These are phyloP conservation scores for Zygnema circumcarinatum DNA, from an alignment of 139 green algal species.

Conservation along the genomic window DNA sequence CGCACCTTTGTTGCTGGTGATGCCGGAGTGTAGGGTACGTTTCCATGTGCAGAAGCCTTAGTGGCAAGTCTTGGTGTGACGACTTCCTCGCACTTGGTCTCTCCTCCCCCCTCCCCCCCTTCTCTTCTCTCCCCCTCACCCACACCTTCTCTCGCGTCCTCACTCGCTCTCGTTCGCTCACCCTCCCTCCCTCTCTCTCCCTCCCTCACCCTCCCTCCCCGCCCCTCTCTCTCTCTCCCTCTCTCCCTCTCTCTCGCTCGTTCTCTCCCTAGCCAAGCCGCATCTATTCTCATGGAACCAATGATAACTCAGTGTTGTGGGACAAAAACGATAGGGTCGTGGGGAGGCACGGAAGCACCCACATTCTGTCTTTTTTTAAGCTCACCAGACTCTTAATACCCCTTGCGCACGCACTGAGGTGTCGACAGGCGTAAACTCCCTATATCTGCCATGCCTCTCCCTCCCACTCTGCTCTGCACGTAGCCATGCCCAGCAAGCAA, in stretches of 20 bases:
- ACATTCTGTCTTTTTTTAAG: neutral
- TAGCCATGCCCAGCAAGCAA: too few species aligned
- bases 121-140: neutral
- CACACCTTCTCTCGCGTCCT: neutral
- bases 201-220: neutral
- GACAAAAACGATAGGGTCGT: too few species aligned
- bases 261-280: neutral
- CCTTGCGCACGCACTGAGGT: too few species aligned
- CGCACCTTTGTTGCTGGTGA: too few species aligned
- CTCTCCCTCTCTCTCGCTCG: neutral
- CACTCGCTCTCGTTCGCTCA: neutral
- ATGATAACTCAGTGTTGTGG: too few species aligned
- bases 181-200: neutral
- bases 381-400: neutral
- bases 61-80: too few species aligned
- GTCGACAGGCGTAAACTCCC: too few species aligned
- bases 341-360: too few species aligned
- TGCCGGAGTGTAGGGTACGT: too few species aligned
- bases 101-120: neutral
- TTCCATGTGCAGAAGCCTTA: too few species aligned
- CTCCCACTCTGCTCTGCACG: too few species aligned
- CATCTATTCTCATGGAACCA: too few species aligned
- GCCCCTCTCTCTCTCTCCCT: neutral
- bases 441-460: slow-evolving; percentile 2
- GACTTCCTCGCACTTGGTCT: neutral